Percentiles rank a stretch among this genome's conserved stretches.
phyloP scores from a whole-genome alignment of 345 rosid genomes.

The Raphanus raphanistrum region DNA sequence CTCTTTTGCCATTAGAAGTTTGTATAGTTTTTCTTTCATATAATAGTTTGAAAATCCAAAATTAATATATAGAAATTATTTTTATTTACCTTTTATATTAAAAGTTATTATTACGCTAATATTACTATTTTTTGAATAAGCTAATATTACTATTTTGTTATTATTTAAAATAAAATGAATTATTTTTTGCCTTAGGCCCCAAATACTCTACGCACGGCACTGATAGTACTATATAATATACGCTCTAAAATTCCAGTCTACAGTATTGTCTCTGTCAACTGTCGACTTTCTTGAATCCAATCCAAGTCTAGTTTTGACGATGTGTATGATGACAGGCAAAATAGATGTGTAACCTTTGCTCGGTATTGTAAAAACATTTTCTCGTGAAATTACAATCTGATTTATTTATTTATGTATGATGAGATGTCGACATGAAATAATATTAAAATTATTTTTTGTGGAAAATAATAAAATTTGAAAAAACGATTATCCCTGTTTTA shows the following conservation, averaged over 20 bases:
- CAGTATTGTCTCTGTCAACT: conserved; percentile 17
- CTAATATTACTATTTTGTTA: no score
- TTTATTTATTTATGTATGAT: background rate
- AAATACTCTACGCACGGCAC: no score
- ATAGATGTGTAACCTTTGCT: background rate
- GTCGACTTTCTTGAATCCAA: conserved; percentile 10
- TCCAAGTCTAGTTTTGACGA: conserved; percentile 8
- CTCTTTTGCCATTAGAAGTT: no score
- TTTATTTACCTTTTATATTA: no score
- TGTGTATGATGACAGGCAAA: conserved; percentile 8
- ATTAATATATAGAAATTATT: no score
- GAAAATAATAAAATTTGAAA: background rate
- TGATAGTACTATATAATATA: background rate
- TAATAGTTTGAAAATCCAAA: no score
- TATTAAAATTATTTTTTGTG: background rate
- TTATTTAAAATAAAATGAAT: no score
- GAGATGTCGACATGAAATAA: background rate
- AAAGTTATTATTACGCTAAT: no score
- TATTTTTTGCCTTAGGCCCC: no score
- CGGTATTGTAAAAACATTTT: background rate
- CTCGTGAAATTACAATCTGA: background rate
- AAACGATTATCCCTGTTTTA: background rate
- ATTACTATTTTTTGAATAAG: no score
- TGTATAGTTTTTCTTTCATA: no score
- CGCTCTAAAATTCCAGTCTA: conserved; percentile 12